Evolutionary conservation across 768 basidiomycete species (phyloP), one percentile per base, ranked within the genome.

Genomic region (Omphalotus guepiniiformis): DNA sequence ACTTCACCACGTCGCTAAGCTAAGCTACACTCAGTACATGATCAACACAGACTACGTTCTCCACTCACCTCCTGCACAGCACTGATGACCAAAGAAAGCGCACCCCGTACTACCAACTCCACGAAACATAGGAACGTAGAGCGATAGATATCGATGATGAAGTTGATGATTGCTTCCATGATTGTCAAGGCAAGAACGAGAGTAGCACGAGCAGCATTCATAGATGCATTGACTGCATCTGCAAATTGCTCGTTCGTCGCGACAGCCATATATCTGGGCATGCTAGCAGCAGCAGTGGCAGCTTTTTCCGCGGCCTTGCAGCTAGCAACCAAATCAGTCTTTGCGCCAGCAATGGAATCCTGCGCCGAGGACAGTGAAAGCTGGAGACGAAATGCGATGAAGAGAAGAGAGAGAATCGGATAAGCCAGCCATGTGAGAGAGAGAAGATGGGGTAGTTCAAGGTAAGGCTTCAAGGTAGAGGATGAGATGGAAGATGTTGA

Each of bases 111-210:
- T 19, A 89, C 82, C 36, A 98, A 75, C 64, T 98, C 93, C 53
- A 96, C 69, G 55, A 96, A 93, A 64, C 95, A 99, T 43, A 99
- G 75, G 58, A 95, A 84, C 3, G 94, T 88, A 3, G 93, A 94
- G 32, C 93, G 85, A 61, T 96, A 98, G 38, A 85, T 80, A 66
- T 92, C 87, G 54, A 98, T 79, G 53, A 96, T 78, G 65, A 98
- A 97, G 58, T 89, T 92, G 66, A 93, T 84, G 58, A 94, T 78
- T 1, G 75, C 82, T 61, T 96, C 91, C 80, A 95, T 85, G 29
- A 83, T 71, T 0, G 88, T 95, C 47, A 97, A 69, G 2, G 89
- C 68, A 32, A 90, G 68, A 28, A 86, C 69, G 43, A 96, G 75
- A 5, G 85, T 76, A 8, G 73, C 80, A 18, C 88, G 84, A 15